Conservation (phyloP, 2,329 filamentous ascomycete species). For the Aspergillus pseudoviridinutans region DNA sequence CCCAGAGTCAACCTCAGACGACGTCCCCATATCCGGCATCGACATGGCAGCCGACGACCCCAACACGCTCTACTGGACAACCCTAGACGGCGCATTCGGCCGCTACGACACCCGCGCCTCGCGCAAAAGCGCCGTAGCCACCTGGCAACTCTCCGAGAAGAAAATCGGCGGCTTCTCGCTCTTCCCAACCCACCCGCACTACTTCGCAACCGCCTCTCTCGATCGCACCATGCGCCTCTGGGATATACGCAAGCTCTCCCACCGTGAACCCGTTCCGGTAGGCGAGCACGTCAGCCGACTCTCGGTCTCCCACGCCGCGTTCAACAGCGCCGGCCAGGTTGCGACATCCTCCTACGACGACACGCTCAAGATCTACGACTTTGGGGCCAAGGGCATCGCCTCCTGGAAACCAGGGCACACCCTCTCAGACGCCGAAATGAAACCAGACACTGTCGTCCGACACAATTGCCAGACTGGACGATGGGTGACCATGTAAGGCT, state of each 20-base stretch:
- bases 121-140: conserved; percentile 52
- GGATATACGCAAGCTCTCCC: conserved; percentile 75
- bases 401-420: conserved; percentile 58
- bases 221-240: conserved; percentile 88
- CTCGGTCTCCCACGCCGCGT: conserved; percentile 89
- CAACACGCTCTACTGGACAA: conserved; percentile 80
- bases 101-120: conserved; percentile 70
- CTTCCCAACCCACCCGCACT: conserved; percentile 73
- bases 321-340: conserved; percentile 77
- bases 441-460: conserved; percentile 63
- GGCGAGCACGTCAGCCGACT: conserved; percentile 78
- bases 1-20: conserved; percentile 63
- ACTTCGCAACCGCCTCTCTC: conserved; percentile 82
- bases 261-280: conserved; percentile 62
- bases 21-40: conserved; percentile 77
- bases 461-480: conserved; percentile 97
- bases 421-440: conserved; percentile 60
- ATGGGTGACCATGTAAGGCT: conserved; percentile 78
- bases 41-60: conserved; percentile 70
- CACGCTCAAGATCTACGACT: conserved; percentile 87
- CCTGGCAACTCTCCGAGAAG: conserved; percentile 78
- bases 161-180: conserved; percentile 94
- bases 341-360: conserved; percentile 95
- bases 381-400: conserved; percentile 54
- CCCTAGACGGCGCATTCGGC: conserved; percentile 74